phyloP scores from a whole-genome alignment of 2,329 filamentous ascomycete species.

The Aspergillus candidus region DNA sequence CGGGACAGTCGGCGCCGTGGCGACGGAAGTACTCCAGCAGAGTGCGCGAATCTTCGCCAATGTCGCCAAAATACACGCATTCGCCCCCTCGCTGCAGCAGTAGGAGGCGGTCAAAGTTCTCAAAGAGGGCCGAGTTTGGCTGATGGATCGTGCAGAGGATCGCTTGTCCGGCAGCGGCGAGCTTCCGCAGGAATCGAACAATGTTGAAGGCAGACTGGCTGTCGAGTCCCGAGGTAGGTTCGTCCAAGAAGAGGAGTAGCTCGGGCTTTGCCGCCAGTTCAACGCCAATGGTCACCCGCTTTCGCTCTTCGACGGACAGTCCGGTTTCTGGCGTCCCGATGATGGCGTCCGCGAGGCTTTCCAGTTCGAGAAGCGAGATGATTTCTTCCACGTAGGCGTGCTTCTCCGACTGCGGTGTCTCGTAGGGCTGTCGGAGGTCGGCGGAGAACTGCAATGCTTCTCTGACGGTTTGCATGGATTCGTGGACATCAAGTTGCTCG shows the following conservation, averaged over 20 bases:
- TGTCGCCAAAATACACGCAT: slow-evolving; percentile 50
- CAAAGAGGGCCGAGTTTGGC: slow-evolving; percentile 51
- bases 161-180: slow-evolving; percentile 54
- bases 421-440: slow-evolving; percentile 55
- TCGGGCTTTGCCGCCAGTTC: slow-evolving; percentile 40
- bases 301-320: slow-evolving; percentile 50
- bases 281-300: slow-evolving; percentile 36
- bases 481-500: slow-evolving; percentile 61
- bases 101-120: slow-evolving; percentile 52
- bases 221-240: slow-evolving; percentile 54
- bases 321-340: slow-evolving; percentile 57
- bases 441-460: slow-evolving; percentile 63
- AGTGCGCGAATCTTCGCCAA: slow-evolving; percentile 45
- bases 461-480: slow-evolving; percentile 56
- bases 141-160: slow-evolving; percentile 59
- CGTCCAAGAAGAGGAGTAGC: slow-evolving; percentile 60
- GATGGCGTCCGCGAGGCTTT: slow-evolving; percentile 60
- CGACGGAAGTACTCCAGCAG: slow-evolving; percentile 50
- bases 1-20: slow-evolving; percentile 47
- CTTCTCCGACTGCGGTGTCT: slow-evolving; percentile 55
- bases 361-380: slow-evolving; percentile 59
- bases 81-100: slow-evolving; percentile 51
- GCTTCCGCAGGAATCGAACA: slow-evolving; percentile 53
- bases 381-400: slow-evolving; percentile 62
- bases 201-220: slow-evolving; percentile 55